These are phyloP conservation scores for Lupinus albus DNA, from an alignment of 306 rosid species.

Conservation along the genomic window DNA sequence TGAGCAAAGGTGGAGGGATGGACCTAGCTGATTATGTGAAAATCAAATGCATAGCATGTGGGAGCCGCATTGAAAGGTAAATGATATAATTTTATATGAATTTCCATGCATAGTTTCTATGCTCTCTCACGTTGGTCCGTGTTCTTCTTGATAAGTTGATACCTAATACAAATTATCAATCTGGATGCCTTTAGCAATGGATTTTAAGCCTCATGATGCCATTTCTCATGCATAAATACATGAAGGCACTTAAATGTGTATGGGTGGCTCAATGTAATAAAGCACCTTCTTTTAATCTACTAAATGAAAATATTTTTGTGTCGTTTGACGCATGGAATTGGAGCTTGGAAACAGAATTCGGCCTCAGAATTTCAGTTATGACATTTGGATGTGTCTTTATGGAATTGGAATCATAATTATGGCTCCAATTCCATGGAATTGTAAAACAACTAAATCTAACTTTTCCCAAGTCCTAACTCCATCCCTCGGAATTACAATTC, in stretches of 20 bases:
- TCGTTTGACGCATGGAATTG: too few relatives aligned
- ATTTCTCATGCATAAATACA: constrained; percentile 18
- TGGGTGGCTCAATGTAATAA: neutral
- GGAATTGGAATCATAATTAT: too few relatives aligned
- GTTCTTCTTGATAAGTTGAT: constrained; percentile 37
- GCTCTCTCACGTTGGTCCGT: constrained; percentile 22
- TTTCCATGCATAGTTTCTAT: constrained; percentile 20
- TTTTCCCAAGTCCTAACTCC: too few relatives aligned
- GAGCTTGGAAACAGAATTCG: too few relatives aligned
- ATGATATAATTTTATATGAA: constrained; percentile 24
- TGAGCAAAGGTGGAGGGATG: constrained; percentile 91
- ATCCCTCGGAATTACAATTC: too few relatives aligned
- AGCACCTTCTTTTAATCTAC: constrained; percentile 3
- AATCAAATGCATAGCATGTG: constrained; percentile 90
- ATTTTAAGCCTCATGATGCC: neutral
- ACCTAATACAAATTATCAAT: constrained; percentile 23
- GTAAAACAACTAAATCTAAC: too few relatives aligned
- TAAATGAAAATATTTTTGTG: constrained; percentile 2
- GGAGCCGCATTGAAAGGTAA: constrained; percentile 73
- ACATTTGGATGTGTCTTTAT: too few relatives aligned
- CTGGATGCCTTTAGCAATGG: constrained; percentile 25
- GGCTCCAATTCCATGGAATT: too few relatives aligned
- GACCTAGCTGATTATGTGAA: constrained; percentile 95
- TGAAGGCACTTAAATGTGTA: neutral
- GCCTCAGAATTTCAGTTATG: too few relatives aligned